Evolutionary conservation across 1,284 basidiomycete species (phyloP), one percentile per base, ranked within the genome.

Genomic region (Ustilago trichophora): DNA sequence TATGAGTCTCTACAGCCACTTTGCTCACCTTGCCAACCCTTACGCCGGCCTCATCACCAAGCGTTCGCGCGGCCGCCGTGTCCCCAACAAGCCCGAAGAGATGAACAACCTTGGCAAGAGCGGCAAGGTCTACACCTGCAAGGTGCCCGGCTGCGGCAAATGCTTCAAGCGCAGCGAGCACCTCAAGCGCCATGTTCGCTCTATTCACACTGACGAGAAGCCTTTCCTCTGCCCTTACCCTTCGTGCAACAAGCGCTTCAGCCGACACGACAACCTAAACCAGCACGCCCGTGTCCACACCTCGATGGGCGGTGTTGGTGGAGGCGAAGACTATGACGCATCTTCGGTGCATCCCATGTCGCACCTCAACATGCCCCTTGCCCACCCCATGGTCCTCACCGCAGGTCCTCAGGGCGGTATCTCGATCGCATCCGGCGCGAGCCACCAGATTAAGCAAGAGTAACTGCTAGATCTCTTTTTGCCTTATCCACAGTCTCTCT

Each of bases 71-170:
- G 76, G 76, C 19, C 63, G 76, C 21, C 66, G 75, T 18, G 76
- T 78, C 31, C 76, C 76, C 38, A 76, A 59, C 66, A 76, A 77
- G 52, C 75, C 75, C 26, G 68, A 75, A 43, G 75, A 77, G 67
- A 67, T 78, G 60, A 72, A 68, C 59, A 77, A 78, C 54, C 66
- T 78, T 32, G 75, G 75, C 46, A 78, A 78, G 73, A 72, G 73
- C 34, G 76, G 75, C 52, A 77, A 75, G 58, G 69, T 78, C n/a
- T 77, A 76, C 60, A 75, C 73, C 12, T 78, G 76, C 73, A 73
- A 75, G 43, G 76, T 78, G 15, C 74, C 72, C 25, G 76, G 75
- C 33, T 78, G 76, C 29, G 75, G 75, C 49, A 78, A 78, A 54
- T 75, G 73, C 43, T 78, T 78, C 68, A 76, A 76, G 53, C 73